Evolutionary conservation across 202 grass and related monocot genomes (phyloP), one percentile per base, ranked within the genome.

Genomic region (Zoysia matrella): DNA sequence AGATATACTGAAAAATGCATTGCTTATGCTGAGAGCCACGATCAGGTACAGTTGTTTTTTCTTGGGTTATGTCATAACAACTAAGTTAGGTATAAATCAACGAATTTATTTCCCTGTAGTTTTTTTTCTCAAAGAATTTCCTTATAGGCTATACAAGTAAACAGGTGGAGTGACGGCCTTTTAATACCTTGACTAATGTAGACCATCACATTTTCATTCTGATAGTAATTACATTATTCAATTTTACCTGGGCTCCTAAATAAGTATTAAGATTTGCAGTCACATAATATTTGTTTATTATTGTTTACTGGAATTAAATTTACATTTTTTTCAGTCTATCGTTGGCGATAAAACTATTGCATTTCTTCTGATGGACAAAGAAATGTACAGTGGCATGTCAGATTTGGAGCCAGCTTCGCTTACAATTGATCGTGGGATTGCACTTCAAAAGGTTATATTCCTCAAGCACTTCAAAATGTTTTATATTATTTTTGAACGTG

Each of bases 331-430:
- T 60, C 88, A 95, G 95, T 86, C 95, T 85, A 98, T 98, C 36
- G 95, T 95, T 77, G 95, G 95, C 7, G 95, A 98, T 70, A 98
- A 98, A 86, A 98, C 95, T 52, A 82, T 98, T 66, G 83, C 95
- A 41, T 98, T 98, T 86, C 73, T 98, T 47, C 84, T 95, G 42
- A 98, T 98, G 95, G 95, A 98, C 75, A 92, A 98, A 71, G 95
- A 95, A 74, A 98, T 98, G 95, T 98, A 92, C 80, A 84, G 89
- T 85, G 95, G 92, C 77, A 98, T 95, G 95, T 98, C 95, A 46
- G 90, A 98, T 77, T 88, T 98, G 76, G 82, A 95, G 86, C 95
- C 90, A 70, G 89, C 92, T 89, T 98, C 90, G 4, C 82, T 80
- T 77, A 64, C 88, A 41, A 78, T 98, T 86, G 89, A 98, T 49